Base-by-base conservation (phyloP, 108 stramenopile species). In the Cyclotella baltica region DNA sequence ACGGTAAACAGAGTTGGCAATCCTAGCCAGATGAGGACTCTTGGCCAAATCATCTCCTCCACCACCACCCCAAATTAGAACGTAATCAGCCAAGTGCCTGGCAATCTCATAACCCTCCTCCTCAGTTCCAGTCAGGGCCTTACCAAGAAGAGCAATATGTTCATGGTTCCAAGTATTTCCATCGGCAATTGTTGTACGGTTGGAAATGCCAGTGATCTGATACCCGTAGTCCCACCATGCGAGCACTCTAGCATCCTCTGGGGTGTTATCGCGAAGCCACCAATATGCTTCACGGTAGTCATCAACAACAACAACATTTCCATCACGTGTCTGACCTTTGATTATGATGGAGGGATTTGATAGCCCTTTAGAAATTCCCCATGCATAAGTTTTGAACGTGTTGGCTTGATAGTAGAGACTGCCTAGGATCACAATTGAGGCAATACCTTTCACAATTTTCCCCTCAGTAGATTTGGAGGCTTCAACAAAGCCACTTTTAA, bases 111-210 rank as follows among this genome's bases (percentile, higher is more conserved):
- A 96, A 2, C 96, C 97, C 73, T 96, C 91, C 55, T 96, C 89
- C 52, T 95, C 93, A 43, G 79, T 73, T 1, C 95, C 79, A n/a
- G 98, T 96, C 56, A 99, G 77, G 13, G 88, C 84, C 70, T 94
- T 93, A 0, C 97, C 99, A 9, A 99, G 87, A 8, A 98, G 92
- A n/a, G 99, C 98, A 86, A 99, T 98, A 82, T 99, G 99, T 72
- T 97, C 97, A 67, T 98, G 97, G 84, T 98, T 98, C 98, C 98
- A 99, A 58, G 98, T 98, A 83, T 99, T 99, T 33, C 97, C 97
- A 87, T 99, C 99, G 3, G 97, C 98, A 65, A 98, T 84, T 11
- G 96, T 98, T 3, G 99, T 99, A 2, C 98, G 92, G 81, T 98
- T 98, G 55, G 93, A 90, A 83, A 99, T 98, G 51, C 91, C 98